phyloP scores from a whole-genome alignment of 2,329 filamentous ascomycete genomes.

The Trichothecium sympodiale region DNA sequence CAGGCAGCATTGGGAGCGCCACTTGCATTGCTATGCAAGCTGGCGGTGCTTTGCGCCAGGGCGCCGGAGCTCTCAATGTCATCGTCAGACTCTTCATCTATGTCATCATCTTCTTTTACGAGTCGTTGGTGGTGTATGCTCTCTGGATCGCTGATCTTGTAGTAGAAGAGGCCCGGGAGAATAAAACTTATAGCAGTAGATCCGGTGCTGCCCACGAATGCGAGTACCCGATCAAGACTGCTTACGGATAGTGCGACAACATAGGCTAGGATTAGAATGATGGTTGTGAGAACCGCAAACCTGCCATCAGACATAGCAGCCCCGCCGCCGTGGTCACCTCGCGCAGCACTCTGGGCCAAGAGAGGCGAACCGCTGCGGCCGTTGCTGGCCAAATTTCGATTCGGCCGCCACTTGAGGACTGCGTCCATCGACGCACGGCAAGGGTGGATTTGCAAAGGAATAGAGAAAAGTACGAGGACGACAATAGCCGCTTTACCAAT shows the following conservation, averaged over 20 bases:
- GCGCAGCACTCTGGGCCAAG: conserved; percentile 16
- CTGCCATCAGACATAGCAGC: conserved; percentile 72
- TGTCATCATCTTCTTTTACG: conserved; percentile 83
- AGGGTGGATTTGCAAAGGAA: conserved; percentile 90
- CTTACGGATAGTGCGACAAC: conserved; percentile 82
- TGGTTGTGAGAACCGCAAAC: conserved; percentile 81
- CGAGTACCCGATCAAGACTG: conserved; percentile 80
- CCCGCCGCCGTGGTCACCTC: conserved; percentile 40
- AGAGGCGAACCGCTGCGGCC: conserved; percentile 30
- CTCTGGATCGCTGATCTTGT: conserved; percentile 90
- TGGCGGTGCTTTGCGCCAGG: conserved; percentile 33
- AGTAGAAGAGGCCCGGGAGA: conserved; percentile 90
- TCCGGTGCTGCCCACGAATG: conserved; percentile 90
- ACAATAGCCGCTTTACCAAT: conserved; percentile 94
- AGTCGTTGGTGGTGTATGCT: conserved; percentile 77
- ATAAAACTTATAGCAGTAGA: conserved; percentile 97
- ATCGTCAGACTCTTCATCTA: conserved; percentile 42
- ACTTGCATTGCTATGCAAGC: conserved; percentile 28
- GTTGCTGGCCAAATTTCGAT: conserved; percentile 25
- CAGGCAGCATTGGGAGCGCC: conserved; percentile 20
- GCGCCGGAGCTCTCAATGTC: conserved; percentile 37
- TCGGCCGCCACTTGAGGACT: conserved; percentile 83
- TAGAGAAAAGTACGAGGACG: conserved; percentile 89
- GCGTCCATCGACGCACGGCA: conserved; percentile 93
- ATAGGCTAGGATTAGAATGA: conserved; percentile 77